These are phyloP conservation scores for Tulasnella calospora DNA, from an alignment of 768 basidiomycete species.

Conservation along the genomic window DNA sequence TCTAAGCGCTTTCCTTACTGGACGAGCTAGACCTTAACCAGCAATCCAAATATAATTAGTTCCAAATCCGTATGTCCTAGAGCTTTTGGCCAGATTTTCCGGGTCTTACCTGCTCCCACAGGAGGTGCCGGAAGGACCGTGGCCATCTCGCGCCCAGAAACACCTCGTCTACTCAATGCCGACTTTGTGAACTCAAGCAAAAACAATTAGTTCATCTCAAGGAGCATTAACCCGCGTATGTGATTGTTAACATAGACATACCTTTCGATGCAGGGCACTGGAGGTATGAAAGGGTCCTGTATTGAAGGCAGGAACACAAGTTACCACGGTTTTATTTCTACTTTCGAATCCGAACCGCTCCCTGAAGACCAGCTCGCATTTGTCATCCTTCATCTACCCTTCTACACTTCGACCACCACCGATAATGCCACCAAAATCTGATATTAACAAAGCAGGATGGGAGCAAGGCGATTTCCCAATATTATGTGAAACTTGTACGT, in stretches of 20 bases:
- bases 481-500: conserved; percentile 86
- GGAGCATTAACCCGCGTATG: too few relatives aligned
- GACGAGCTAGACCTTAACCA: not conserved
- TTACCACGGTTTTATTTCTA: not conserved
- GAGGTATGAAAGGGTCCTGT: not conserved
- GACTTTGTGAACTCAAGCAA: not conserved
- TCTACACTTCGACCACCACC: not conserved
- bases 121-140: too few relatives aligned
- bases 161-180: not conserved
- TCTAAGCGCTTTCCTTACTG: not conserved
- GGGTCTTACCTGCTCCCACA: too few relatives aligned
- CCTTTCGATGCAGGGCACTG: too few relatives aligned
- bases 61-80: not conserved
- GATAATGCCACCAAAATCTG: conserved; percentile 53
- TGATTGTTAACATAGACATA: too few relatives aligned
- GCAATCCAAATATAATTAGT: not conserved
- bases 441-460: conserved; percentile 93
- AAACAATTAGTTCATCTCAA: too few relatives aligned
- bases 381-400: not conserved
- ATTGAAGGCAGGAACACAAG: not conserved
- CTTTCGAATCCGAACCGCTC: not conserved
- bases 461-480: conserved; percentile 92
- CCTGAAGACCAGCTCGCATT: not conserved
- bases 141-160: not conserved
- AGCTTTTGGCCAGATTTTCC: not conserved